A percentile compares a stretch with the other conserved stretches of the same genome.
These are phyloP conservation scores for Straminergon stramineum DNA, from an alignment of 225 moss, liverwort and hornwort genomes.

Conservation along the genomic window DNA sequence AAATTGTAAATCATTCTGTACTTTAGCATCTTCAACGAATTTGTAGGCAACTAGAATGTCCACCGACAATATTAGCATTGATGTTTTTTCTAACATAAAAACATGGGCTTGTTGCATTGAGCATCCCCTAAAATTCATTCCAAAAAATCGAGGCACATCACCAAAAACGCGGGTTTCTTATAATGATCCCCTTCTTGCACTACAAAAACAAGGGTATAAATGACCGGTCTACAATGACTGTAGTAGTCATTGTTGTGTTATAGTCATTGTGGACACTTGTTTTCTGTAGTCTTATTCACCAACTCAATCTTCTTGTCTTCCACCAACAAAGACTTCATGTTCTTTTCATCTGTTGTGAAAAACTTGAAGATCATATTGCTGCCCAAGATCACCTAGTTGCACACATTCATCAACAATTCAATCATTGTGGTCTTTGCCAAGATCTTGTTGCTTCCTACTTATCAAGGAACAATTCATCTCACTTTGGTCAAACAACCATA, in stretches of 20 bases:
- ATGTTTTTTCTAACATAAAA: no score
- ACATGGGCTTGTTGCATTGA: no score
- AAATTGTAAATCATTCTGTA: conserved; percentile 26
- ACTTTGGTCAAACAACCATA: background rate
- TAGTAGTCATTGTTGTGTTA: no score
- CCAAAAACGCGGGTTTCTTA: no score
- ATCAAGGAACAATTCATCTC: background rate
- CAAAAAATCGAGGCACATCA: no score
- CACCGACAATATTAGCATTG: conserved; percentile 68
- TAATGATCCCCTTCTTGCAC: no score
- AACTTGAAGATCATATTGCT: conserved; percentile 90
- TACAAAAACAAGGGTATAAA: no score
- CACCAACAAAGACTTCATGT: conserved; percentile 63
- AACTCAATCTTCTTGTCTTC: conserved; percentile 88
- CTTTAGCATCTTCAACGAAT: conserved; percentile 53
- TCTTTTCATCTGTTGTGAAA: conserved; percentile 65
- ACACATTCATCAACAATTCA: conserved; percentile 67
- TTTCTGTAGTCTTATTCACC: no score
- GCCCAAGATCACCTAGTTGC: conserved; percentile 81
- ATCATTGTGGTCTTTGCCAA: conserved; percentile 94
- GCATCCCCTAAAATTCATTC: no score
- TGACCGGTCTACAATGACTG: no score
- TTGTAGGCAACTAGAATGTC: conserved; percentile 73
- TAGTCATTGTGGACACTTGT: no score
- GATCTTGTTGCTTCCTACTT: conserved; percentile 92